Evolutionary conservation across 225 moss, liverwort and hornwort genomes (phyloP), one percentile per base, ranked within the genome.

Genomic region (Physcomitrellopsis africana): DNA sequence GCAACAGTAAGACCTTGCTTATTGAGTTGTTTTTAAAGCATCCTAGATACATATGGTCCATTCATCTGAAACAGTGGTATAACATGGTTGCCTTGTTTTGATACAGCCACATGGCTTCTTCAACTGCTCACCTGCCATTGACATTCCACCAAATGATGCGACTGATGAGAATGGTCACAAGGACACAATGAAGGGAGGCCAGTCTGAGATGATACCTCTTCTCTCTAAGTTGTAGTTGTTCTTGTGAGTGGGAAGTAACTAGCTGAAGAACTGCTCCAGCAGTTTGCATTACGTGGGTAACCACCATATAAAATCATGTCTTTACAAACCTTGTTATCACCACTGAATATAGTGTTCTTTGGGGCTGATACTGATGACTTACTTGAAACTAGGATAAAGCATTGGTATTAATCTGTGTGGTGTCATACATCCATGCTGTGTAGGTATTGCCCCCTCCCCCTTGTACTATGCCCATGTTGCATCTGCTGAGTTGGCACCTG

Each of bases 81-180:
- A 37, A 37, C 4, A 7, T 37, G 62, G 58, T 20, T 76, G 47
- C 24, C 49, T 54, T 55, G 62, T 54, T 51, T 48, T 67, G 45
- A 17, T 77, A 81, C 92, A 93, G 94, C 94, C 94, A 4, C 83
- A 92, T 59, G 92, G 92, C 22, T 94, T 94, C 80, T 94, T 94
- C 87, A 87, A 91, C 77, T 92, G 92, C 67, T 94, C 94, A 61
- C 92, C 94, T 11, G 94, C 94, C 43, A 86, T 92, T 47, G 94
- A 94, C 74, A 72, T 94, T 70, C 92, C 94, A 54, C 90, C 94
- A 12, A 83, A 65, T 22, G 85, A 80, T 54, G 76, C 77, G 14
- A 80, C 66, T 9, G 82, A 87, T n/a, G 86, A 81, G 60, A 69
- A 65, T 56, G 55, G 61, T 37, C 68, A 73, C 72, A 81, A 84